phyloP scores from a whole-genome alignment of 2,329 filamentous ascomycete genomes.

The Dendryphion nanum region DNA sequence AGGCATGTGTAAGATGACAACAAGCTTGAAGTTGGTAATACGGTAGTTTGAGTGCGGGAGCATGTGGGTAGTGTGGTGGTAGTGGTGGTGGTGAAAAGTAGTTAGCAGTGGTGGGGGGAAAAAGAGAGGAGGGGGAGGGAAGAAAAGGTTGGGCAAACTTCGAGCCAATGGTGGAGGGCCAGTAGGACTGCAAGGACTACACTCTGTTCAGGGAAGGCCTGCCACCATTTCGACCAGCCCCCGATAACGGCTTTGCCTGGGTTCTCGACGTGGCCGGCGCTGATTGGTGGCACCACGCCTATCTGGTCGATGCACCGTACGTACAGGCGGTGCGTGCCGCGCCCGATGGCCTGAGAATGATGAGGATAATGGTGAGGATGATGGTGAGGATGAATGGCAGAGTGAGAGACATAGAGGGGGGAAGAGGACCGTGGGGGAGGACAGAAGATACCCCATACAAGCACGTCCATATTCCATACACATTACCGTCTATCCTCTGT shows the following conservation, averaged over 20 bases:
- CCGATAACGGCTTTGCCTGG: conserved; percentile 38
- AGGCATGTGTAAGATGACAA: too few species aligned
- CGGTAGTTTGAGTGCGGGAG: too few species aligned
- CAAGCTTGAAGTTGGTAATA: too few species aligned
- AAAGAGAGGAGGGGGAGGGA: too few species aligned
- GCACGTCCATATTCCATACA: too few species aligned
- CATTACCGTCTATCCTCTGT: too few species aligned
- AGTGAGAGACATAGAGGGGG: background rate
- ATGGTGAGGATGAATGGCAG: too few species aligned
- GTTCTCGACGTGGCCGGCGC: conserved; percentile 35
- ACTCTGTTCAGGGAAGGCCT: too few species aligned
- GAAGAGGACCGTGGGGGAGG: background rate
- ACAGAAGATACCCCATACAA: too few species aligned
- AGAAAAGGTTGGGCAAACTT: too few species aligned
- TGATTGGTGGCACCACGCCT: conserved; percentile 32
- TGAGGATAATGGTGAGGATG: too few species aligned
- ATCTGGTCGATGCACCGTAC: conserved; percentile 32
- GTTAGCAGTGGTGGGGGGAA: background rate
- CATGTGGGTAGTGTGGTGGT: too few species aligned
- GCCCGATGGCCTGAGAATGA: conserved; percentile 3
- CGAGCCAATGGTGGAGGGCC: conserved; percentile 12
- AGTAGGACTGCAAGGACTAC: conserved; percentile 34
- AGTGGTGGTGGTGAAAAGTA: background rate
- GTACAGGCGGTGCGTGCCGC: conserved; percentile 13
- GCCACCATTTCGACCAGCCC: conserved; percentile 14